Conservation (phyloP, 208 protist species). For the Leishmania arabica region DNA sequence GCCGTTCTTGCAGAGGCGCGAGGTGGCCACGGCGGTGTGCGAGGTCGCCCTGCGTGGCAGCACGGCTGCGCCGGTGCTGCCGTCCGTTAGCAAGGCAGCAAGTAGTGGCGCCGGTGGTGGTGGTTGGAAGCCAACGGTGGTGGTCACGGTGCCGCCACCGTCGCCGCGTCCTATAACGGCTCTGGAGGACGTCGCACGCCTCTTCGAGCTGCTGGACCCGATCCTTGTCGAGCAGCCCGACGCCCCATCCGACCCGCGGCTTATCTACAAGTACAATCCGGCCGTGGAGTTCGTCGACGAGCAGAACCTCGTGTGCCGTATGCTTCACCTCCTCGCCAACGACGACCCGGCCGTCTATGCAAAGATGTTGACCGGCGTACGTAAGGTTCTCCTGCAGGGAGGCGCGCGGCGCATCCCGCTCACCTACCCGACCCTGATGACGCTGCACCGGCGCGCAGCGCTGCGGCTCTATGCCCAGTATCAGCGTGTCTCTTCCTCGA, state of each 20-base stretch:
- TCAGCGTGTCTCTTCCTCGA: neutral
- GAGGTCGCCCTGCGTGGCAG: constrained; percentile 35
- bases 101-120: neutral
- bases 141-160: constrained; percentile 11
- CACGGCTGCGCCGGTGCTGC: constrained; percentile 23
- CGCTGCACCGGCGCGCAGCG: constrained; percentile 75
- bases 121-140: neutral
- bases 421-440: constrained; percentile 87
- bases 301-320: constrained; percentile 89
- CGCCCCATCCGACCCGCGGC: constrained; percentile 26
- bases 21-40: constrained; percentile 62
- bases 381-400: constrained; percentile 89
- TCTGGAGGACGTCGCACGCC: constrained; percentile 59
- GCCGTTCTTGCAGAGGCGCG: constrained; percentile 57
- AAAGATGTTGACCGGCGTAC: constrained; percentile 90
- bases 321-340: constrained; percentile 90
- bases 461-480: constrained; percentile 38
- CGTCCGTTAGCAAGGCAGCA: constrained; percentile 7
- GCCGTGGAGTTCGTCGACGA: constrained; percentile 91
- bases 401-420: constrained; percentile 83
- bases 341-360: constrained; percentile 77
- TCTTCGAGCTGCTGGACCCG: constrained; percentile 88
- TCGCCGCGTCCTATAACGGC: constrained; percentile 39
- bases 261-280: constrained; percentile 51
- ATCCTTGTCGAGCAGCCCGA: constrained; percentile 81